These are phyloP conservation scores for Pythium rhizo-oryzae DNA, from an alignment of 352 stramenopile genomes.

Conservation along the genomic window DNA sequence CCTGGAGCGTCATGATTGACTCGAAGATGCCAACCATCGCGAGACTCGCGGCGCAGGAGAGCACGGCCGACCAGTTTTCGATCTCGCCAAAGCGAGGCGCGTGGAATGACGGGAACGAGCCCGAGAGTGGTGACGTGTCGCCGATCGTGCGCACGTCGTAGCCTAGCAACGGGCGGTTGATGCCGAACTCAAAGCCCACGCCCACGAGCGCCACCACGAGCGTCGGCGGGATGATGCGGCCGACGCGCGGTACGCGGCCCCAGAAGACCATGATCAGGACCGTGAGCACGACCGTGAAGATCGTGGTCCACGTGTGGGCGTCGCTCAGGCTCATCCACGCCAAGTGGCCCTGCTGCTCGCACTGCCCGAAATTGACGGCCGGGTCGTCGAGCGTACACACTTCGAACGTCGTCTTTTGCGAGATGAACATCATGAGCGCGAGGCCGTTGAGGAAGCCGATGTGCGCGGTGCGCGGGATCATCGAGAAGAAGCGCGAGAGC, in stretches of 20 bases:
- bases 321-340: conserved; percentile 73
- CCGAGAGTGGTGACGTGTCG: conserved; percentile 61
- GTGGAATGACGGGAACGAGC: conserved; percentile 55
- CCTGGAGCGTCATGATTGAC: conserved; percentile 94
- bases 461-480: conserved; percentile 95
- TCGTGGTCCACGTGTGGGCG: conserved; percentile 60
- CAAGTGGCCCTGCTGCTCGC: conserved; percentile 62
- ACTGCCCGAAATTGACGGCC: conserved; percentile 69
- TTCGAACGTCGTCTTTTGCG: conserved; percentile 93
- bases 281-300: conserved; percentile 74
- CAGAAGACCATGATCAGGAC: conserved; percentile 90
- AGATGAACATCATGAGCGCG: conserved; percentile 94
- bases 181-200: conserved; percentile 86
- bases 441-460: conserved; percentile 97
- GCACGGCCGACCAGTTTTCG: conserved; percentile 66
- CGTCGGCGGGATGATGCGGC: conserved; percentile 75
- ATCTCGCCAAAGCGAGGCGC: conserved; percentile 49
- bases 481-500: conserved; percentile 90
- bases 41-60: conserved; percentile 91
- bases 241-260: conserved; percentile 58
- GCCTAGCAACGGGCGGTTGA: conserved; percentile 73
- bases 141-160: conserved; percentile 83
- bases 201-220: conserved; percentile 78
- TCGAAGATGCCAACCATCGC: conserved; percentile 93
- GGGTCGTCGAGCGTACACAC: conserved; percentile 54